phyloP scores from a whole-genome alignment of 352 stramenopile species.

The Labyrinthula sp. region DNA sequence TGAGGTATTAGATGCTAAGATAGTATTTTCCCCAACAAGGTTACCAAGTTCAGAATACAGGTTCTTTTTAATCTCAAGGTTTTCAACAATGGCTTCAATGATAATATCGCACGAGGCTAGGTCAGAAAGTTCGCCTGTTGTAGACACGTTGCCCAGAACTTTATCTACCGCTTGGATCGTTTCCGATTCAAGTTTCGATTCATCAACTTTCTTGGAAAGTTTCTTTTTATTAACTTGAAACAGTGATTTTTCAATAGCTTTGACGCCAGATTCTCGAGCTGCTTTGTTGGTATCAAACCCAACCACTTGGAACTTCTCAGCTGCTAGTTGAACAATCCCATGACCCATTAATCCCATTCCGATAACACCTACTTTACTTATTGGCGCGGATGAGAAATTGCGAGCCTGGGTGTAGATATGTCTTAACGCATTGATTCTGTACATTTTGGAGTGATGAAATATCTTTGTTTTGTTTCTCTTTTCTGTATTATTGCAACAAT shows the following conservation, averaged over 20 bases:
- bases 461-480: too few relatives aligned
- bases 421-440: too few relatives aligned
- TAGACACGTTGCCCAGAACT: slow-evolving; percentile 54
- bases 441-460: too few relatives aligned
- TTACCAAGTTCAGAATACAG: slow-evolving; percentile 72
- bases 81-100: slow-evolving; percentile 93
- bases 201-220: slow-evolving; percentile 74
- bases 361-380: slow-evolving; percentile 75
- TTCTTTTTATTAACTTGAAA: slow-evolving; percentile 52
- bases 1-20: slow-evolving; percentile 89
- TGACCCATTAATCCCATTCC: slow-evolving; percentile 90
- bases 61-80: slow-evolving; percentile 61
- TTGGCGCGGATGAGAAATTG: too few relatives aligned
- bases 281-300: slow-evolving; percentile 50
- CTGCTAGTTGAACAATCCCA: slow-evolving; percentile 78
- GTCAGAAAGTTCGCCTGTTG: slow-evolving; percentile 57
- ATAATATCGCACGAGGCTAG: slow-evolving; percentile 74
- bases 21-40: slow-evolving; percentile 63
- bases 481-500: too few relatives aligned
- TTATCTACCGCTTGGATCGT: slow-evolving; percentile 45
- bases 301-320: slow-evolving; percentile 54
- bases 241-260: slow-evolving; percentile 65
- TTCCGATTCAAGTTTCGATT: slow-evolving; percentile 49
- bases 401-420: too few relatives aligned
- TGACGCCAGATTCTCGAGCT: slow-evolving; percentile 51